Conservation (phyloP, 495 filamentous ascomycete species). For the Parmelia sp. region DNA sequence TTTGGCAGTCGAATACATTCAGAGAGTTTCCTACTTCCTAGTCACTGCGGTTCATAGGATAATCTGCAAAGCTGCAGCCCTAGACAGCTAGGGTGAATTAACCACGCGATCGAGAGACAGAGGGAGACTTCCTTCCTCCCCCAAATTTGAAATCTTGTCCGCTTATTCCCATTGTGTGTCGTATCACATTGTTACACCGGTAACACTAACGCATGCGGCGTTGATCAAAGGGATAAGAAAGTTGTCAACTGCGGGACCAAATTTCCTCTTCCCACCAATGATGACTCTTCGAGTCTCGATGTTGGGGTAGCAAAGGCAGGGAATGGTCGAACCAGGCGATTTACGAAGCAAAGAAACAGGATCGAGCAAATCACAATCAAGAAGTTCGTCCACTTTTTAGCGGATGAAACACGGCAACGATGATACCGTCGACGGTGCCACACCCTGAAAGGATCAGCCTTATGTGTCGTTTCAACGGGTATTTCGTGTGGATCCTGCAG, state of each 20-base stretch:
- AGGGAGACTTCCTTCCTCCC: neutral
- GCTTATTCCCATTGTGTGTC: neutral
- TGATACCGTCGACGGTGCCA: conserved; percentile 8
- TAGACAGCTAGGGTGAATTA: neutral
- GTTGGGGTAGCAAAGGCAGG: neutral
- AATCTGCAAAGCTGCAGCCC: neutral
- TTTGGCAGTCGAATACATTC: too few relatives aligned
- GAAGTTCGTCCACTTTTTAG: neutral
- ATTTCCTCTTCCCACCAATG: neutral
- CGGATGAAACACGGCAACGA: conserved; percentile 12
- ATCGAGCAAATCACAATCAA: conserved; percentile 15
- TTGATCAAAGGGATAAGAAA: neutral
- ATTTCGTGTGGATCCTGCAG: conserved; percentile 11
- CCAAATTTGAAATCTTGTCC: neutral
- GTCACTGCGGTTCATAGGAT: neutral
- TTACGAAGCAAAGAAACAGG: neutral
- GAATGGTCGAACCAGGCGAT: neutral
- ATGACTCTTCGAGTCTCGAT: neutral
- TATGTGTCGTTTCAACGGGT: conserved; percentile 11
- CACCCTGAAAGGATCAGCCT: conserved; percentile 15
- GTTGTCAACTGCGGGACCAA: neutral
- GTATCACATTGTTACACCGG: neutral
- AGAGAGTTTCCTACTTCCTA: too few relatives aligned
- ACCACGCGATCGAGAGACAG: neutral
- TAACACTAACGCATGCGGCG: neutral